Evolutionary conservation across 1,139 yeast genomes (phyloP), one percentile per base, ranked within the genome.

Genomic region (Scheffersomyces quercinus): DNA sequence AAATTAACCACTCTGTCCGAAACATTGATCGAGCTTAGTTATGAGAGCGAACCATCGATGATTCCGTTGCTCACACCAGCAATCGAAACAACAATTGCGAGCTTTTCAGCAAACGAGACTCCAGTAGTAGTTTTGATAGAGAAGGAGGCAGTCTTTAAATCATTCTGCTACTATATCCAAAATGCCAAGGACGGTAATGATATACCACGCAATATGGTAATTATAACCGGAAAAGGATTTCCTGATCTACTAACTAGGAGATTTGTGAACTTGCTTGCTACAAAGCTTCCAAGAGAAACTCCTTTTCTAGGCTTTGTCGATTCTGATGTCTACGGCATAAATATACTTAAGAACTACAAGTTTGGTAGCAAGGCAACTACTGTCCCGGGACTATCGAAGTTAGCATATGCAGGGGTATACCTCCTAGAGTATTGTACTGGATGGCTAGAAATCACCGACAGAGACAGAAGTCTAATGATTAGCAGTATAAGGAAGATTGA

Each of bases 271-370:
- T 26, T 28, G 29, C 31, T 37, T 48, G 37, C 15, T 29, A 40
- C 13, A 13, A 20, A 20, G 7, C 26, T 20, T 20, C 26, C 26
- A 20, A 20, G 26, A 6, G 26, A 20, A 20, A 7, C 28, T 35
- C n/a, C 13, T 11, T 15, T 11, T 35, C 37, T 57, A 11, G 70
- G 60, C 0, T 72, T 72, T 47, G 64, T 71, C 45, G 79, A 73
- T 60, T 77, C 88, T 5, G 96, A 88, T 57, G 82, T 88, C 0
- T 81, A 83, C 60, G 96, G 96, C 0, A 56, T 85, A 7, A 73
- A 75, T 51, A 88, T 88, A 14, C 70, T 77, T 50, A 65, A 70
- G 30, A 75, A 62, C 28, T 71, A 61, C 45, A 29, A 11, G 12
- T 14, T 33, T 29, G 39, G 34, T 12, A 39, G 26, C 8, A 20